phyloP scores from a whole-genome alignment of 805 yeast genomes.

The Geotrichum ghanense region DNA sequence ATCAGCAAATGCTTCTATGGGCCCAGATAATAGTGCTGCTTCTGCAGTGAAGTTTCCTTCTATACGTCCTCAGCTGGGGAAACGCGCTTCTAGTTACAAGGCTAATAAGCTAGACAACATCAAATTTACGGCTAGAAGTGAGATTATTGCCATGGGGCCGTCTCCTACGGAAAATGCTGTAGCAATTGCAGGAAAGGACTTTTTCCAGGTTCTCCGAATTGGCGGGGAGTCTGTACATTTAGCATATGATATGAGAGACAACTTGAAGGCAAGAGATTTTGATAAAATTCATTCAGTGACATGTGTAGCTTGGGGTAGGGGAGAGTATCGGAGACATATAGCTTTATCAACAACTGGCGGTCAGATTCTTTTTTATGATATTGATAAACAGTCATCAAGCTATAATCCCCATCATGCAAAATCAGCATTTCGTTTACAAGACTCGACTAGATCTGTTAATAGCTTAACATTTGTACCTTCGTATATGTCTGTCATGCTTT shows the following conservation, averaged over 20 bases:
- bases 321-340: conserved; percentile 11
- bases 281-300: conserved; percentile 22
- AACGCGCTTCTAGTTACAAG: background rate
- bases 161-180: conserved; percentile 15
- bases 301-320: conserved; percentile 24
- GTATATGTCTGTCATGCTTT: conserved; percentile 45
- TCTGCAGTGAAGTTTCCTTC: conserved; percentile 1
- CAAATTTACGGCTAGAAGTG: conserved; percentile 12
- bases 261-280: conserved; percentile 13
- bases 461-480: conserved; percentile 59
- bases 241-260: conserved; percentile 10
- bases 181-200: conserved; percentile 23
- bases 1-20: background rate
- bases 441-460: conserved; percentile 39
- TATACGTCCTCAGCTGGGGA: background rate
- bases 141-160: conserved; percentile 21
- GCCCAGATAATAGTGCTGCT: background rate
- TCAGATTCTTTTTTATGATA: conserved; percentile 21
- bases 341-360: conserved; percentile 26
- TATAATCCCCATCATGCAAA: conserved; percentile 1
- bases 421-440: conserved; percentile 13
- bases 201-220: conserved; percentile 13
- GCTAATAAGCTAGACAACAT: background rate
- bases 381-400: conserved; percentile 13
- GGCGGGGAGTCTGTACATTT: conserved; percentile 3